phyloP scores from a whole-genome alignment of 371 early-diverging fungal species.

The Gilbertella persicaria region DNA sequence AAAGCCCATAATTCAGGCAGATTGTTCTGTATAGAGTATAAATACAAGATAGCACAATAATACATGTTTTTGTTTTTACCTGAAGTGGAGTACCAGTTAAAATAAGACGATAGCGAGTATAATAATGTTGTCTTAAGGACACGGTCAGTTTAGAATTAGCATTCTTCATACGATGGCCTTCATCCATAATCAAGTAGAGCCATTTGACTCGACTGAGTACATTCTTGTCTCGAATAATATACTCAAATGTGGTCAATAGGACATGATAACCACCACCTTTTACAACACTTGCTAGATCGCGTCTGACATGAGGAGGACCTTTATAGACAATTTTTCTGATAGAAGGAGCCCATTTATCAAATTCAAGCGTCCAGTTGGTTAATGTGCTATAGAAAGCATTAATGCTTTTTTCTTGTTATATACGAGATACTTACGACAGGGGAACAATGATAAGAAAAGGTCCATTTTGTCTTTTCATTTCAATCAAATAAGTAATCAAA shows the following conservation, averaged over 20 bases:
- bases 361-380: slow-evolving; percentile 96
- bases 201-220: slow-evolving; percentile 87
- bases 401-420: no score
- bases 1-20: slow-evolving; percentile 98
- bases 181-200: slow-evolving; percentile 97
- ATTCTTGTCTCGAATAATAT: slow-evolving; percentile 89
- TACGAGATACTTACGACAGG: no score
- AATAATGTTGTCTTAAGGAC: slow-evolving; percentile 82
- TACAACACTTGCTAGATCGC: slow-evolving; percentile 70
- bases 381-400: no score
- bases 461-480: slow-evolving; percentile 87
- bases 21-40: no score
- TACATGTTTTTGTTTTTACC: no score
- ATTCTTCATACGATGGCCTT: slow-evolving; percentile 99
- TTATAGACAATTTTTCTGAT: slow-evolving; percentile 89
- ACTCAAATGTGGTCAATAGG: slow-evolving; percentile 97
- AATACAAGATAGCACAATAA: no score
- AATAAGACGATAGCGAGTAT: slow-evolving; percentile 91
- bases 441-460: slow-evolving; percentile 95
- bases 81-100: slow-evolving; percentile 99
- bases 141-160: slow-evolving; percentile 84
- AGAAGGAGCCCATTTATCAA: slow-evolving; percentile 98
- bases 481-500: slow-evolving; percentile 92
- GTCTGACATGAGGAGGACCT: slow-evolving; percentile 77
- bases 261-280: slow-evolving; percentile 86